Evolutionary conservation across 2,329 filamentous ascomycete genomes (phyloP), one percentile per base, ranked within the genome.

Genomic region (Pseudocercospora pini-densiflorae): DNA sequence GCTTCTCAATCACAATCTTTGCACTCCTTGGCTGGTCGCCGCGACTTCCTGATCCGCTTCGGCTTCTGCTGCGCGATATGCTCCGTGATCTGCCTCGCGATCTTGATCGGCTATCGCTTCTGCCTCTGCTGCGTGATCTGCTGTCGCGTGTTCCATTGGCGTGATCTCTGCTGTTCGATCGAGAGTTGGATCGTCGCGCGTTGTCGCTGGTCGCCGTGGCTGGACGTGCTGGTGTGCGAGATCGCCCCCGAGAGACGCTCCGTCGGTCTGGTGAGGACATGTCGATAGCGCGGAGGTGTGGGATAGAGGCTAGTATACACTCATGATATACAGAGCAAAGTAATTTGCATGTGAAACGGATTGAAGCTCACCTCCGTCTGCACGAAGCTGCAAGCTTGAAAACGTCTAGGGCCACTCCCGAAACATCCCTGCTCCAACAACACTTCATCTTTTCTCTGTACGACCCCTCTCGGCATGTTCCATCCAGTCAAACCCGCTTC

Each of bases 1-100:
- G 85, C 69, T 96, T 94, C 80, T 99, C 95, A 55, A 99, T 91
- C 19, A 99, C 93, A 77, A 99, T 94, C 92, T 97, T 77, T 55
- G 75, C 73, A 64, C 68, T 72, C 45, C 69, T 71, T 2, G 74
- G 75, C 7, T 63, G 60, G 8, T 70, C 53, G 10, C 66, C 65
- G 40, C 66, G 72, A 10, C 68, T 68, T 55, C 62, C 67, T 14
- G 70, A 68, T 49, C 63, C 62, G 47, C 66, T 65, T 7, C 59
- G 55, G 45, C 63, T 66, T 19, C 59, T 65, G 62, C 65, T 68
- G 58, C 68, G 71, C 31, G 68, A 66, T 63, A 53, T 67, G 64
- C 77, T 80, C 47, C 77, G 73, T 27, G 76, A 75, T 66, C 72
- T 61, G 40, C 64, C 76, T 47, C 71, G 70, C 14, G 71, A 72